Conservation (phyloP, 2,329 filamentous ascomycete genomes). For the Alternaria conjuncta region DNA sequence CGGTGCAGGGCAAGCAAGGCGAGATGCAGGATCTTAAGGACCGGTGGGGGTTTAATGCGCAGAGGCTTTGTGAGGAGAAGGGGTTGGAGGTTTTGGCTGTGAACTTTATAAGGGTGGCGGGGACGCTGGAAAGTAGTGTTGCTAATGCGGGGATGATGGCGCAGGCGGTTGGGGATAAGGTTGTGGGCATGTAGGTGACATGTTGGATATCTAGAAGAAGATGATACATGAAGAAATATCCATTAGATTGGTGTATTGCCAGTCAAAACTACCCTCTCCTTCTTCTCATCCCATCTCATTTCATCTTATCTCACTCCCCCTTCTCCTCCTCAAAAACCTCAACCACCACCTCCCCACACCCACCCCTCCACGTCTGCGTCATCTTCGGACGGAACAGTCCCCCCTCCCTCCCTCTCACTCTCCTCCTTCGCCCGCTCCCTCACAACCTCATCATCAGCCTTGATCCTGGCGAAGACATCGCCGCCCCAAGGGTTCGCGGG, state of each 20-base stretch:
- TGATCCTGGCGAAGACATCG: not conserved
- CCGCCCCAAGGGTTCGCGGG: not conserved
- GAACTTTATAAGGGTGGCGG: conserved; percentile 25
- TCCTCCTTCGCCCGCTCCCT: not conserved
- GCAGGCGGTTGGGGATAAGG: conserved; percentile 24
- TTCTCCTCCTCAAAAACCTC: not conserved
- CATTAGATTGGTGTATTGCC: too few relatives aligned
- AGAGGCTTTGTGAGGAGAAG: conserved; percentile 26
- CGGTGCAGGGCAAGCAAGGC: conserved; percentile 21
- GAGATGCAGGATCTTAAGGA: conserved; percentile 31
- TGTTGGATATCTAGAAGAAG: too few relatives aligned
- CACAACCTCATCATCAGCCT: not conserved
- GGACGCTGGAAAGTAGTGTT: conserved; percentile 21
- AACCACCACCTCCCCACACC: not conserved
- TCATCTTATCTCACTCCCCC: not conserved
- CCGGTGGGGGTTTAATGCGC: conserved; percentile 30
- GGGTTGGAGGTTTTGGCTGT: conserved; percentile 23
- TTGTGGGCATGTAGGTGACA: not conserved
- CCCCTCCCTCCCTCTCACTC: not conserved
- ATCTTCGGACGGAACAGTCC: not conserved
- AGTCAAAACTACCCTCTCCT: too few relatives aligned
- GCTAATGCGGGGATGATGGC: conserved; percentile 24
- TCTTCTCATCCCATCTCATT: not conserved
- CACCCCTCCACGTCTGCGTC: not conserved
- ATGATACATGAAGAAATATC: not conserved